A percentile compares a stretch with the other conserved stretches of the same genome.
phyloP scores from a whole-genome alignment of 352 stramenopile species.

The Phytophthora brassicae region DNA sequence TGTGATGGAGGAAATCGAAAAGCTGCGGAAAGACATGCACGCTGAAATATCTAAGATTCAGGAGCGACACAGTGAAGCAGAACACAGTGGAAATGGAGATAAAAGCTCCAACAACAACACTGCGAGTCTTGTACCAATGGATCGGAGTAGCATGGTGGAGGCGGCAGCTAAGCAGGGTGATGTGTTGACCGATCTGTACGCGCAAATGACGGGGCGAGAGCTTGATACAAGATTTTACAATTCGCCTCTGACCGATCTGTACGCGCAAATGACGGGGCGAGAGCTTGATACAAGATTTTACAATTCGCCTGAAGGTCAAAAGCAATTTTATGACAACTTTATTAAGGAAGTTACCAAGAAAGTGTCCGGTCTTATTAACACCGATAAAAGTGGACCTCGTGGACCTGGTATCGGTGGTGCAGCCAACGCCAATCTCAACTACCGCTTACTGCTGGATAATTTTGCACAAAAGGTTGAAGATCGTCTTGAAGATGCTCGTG shows the following conservation, averaged over 20 bases:
- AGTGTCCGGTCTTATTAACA: constrained; percentile 56
- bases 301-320: constrained; percentile 43
- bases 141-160: constrained; percentile 21
- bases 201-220: constrained; percentile 58
- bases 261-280: constrained; percentile 55
- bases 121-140: constrained; percentile 24
- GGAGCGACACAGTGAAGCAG: constrained; percentile 17
- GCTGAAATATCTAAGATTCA: constrained; percentile 56
- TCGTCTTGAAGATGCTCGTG: constrained; percentile 58
- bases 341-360: constrained; percentile 83
- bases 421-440: constrained; percentile 60
- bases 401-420: constrained; percentile 35
- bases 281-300: constrained; percentile 56
- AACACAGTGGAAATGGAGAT: constrained; percentile 22
- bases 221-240: constrained; percentile 51
- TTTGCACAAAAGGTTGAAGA: constrained; percentile 77
- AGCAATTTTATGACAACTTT: constrained; percentile 71
- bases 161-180: constrained; percentile 40
- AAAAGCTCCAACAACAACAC: constrained; percentile 4
- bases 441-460: constrained; percentile 66
- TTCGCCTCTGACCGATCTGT: constrained; percentile 47
- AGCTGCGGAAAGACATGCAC: constrained; percentile 53
- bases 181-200: constrained; percentile 54
- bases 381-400: constrained; percentile 36
- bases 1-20: constrained; percentile 48